phyloP scores from a whole-genome alignment of 768 basidiomycete genomes.

The Rhodotorula toruloides region DNA sequence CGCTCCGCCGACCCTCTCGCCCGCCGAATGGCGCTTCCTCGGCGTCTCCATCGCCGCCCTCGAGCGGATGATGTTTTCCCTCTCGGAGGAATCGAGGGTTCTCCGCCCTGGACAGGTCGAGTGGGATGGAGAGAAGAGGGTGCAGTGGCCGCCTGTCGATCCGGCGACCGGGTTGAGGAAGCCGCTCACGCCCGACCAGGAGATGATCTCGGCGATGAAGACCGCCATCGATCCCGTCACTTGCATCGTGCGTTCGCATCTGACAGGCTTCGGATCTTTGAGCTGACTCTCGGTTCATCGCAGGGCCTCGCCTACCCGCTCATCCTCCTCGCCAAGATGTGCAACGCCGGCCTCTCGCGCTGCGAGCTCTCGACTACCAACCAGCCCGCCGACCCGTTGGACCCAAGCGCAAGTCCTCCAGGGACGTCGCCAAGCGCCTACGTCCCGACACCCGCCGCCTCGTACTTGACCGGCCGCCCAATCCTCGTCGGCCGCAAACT shows the following conservation, averaged over 20 bases:
- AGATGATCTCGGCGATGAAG: not conserved
- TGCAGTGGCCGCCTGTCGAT: not conserved
- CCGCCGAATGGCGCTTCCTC: slow-evolving; percentile 8
- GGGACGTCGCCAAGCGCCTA: not conserved
- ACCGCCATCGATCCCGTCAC: slow-evolving; percentile 2
- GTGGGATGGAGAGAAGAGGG: not conserved
- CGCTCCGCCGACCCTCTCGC: not conserved
- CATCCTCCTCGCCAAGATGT: slow-evolving; percentile 13
- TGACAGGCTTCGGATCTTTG: too few relatives aligned
- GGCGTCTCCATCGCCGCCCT: not conserved
- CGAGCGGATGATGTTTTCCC: not conserved
- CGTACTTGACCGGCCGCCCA: not conserved
- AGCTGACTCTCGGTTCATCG: not conserved
- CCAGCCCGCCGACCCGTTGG: not conserved
- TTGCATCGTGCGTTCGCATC: slow-evolving; percentile 1
- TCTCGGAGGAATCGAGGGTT: not conserved
- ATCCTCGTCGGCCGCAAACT: not conserved
- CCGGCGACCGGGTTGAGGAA: not conserved
- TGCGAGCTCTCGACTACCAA: not conserved
- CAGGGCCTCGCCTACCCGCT: slow-evolving; percentile 3
- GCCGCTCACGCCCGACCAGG: not conserved
- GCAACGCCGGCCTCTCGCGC: slow-evolving; percentile 9
- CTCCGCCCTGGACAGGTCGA: not conserved
- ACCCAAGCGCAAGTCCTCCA: not conserved
- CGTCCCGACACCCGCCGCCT: not conserved